Evolutionary conservation across 2,329 filamentous ascomycete species (phyloP), one percentile per base, ranked within the genome.

Genomic region (Remersonia thermophila): DNA sequence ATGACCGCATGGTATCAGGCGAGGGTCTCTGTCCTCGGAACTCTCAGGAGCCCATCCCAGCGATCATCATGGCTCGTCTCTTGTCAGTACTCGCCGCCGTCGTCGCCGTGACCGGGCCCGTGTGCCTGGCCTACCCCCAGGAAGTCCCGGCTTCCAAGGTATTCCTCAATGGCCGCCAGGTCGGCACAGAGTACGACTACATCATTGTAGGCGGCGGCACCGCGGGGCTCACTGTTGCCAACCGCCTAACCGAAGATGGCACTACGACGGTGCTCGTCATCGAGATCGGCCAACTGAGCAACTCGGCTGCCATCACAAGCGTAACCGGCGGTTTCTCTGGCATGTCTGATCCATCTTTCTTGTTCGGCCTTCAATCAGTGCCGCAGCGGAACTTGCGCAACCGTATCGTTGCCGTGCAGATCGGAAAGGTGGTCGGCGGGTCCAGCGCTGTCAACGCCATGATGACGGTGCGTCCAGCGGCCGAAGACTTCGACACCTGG

Each of bases 401-500:
- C 46, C 43, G 46, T n/a, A 48, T 42, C 7, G 46, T 45, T 1
- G 28, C 33, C 0, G 51, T 53, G 0, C 30, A 48, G 7, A 41
- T 47, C 4, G 53, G 49, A 1, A 52, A 50, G 27, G 50, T 55
- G 0, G 48, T 63, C 0, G 61, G 60, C 14, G 60, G 61, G 3
- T 40, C 42, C 27, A 44, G 41, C 2, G 47, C 47, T 2, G 42
- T 49, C 13, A 49, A 49, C 33, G 47, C 44, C 29, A 48, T 49
- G 45, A 48, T 49, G 45, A 47, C 44, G 0, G 32, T 48, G 7
- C 31, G 47, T 2, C 42, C 38, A 1, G 36, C 45, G 1, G 33
- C 41, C 2, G 42, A 44, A 30, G 47, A 49, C 16, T 48, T 47
- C 29, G 41, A 47, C 29, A 38, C 44, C 2, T 48, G 47, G 47